Base-by-base conservation (phyloP, 768 basidiomycete genomes). In the Pluteus cervinus region DNA sequence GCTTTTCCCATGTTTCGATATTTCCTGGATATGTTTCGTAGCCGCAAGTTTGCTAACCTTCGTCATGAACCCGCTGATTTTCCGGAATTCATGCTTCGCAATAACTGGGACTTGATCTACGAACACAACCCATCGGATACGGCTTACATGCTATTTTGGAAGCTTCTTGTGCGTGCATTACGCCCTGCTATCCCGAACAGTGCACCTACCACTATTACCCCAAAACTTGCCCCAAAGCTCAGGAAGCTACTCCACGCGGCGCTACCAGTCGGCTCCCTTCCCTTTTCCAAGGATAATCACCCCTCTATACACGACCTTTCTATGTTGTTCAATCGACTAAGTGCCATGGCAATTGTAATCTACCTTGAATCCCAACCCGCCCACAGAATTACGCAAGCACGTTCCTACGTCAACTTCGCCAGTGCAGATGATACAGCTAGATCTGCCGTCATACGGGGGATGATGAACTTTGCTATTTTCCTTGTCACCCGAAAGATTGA, bases 241-340 rank as follows among this genome's bases (percentile, higher is more conserved):
- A 79, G 76, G 52, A 85, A 89, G 47, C 60, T 93, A 7, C 58
- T 90, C 28, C 76, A 83, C 6, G 65, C 86, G 16, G 71, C 80
- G 5, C 71, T 81, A 12, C 88, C 91, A 0, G 71, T 89, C 20
- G 76, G 79, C 17, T 65, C 79, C 3, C 69, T 89, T 5, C 68
- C 77, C 1, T 86, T 84, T 61, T 72, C 71, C 3, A 72, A 75
- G 28, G 55, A 57, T 1, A 60, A 53, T 3, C 74, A 73, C 4
- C 78, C 81, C 0, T 61, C 66, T 0, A 43, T 54, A 3, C 63
- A 70, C 23, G 76, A 85, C 24, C 65, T 86, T 2, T 83, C 87
- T 1, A 79, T 79, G 71, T 66, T 94, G 23, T 77, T 82, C 57
- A 96, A 96, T 57, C 78, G 91, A 7, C 78, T 87, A 49, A 76